phyloP scores from a whole-genome alignment of 768 basidiomycete species.

The Russula emetica region DNA sequence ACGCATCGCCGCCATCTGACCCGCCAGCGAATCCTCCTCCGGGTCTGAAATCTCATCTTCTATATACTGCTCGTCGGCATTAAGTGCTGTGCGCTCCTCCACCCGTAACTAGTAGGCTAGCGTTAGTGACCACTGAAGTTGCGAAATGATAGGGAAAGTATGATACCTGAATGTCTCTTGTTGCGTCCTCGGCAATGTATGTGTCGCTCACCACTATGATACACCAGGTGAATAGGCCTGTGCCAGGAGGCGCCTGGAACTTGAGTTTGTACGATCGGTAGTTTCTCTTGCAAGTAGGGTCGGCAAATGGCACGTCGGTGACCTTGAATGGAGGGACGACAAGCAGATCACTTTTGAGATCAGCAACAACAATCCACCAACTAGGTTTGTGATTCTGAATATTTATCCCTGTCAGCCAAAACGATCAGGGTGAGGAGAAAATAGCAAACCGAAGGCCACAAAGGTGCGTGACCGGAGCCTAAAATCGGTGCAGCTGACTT shows the following conservation, averaged over 20 bases:
- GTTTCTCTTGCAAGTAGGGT: conserved; percentile 47
- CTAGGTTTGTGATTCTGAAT: conserved; percentile 76
- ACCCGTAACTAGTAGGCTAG: conserved; percentile 70
- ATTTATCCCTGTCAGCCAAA: background rate
- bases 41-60: conserved; percentile 98
- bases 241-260: conserved; percentile 88
- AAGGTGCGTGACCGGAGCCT: conserved; percentile 82
- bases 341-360: conserved; percentile 77
- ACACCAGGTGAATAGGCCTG: conserved; percentile 86
- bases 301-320: conserved; percentile 66
- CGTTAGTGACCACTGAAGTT: background rate
- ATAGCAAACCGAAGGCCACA: conserved; percentile 77
- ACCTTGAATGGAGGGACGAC: conserved; percentile 86
- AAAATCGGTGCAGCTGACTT: conserved; percentile 38
- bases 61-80: conserved; percentile 51
- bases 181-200: conserved; percentile 75
- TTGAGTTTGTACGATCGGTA: conserved; percentile 85
- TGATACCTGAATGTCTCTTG: conserved; percentile 65
- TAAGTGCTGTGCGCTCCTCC: conserved; percentile 60
- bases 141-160: conserved; percentile 22
- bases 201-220: conserved; percentile 84
- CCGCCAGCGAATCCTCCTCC: conserved; percentile 92
- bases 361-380: conserved; percentile 90
- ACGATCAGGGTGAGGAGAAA: conserved; percentile 4
- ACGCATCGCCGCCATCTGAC: conserved; percentile 96